phyloP scores from a whole-genome alignment of 2,329 filamentous ascomycete genomes.

The Penicillium hesseltinei region DNA sequence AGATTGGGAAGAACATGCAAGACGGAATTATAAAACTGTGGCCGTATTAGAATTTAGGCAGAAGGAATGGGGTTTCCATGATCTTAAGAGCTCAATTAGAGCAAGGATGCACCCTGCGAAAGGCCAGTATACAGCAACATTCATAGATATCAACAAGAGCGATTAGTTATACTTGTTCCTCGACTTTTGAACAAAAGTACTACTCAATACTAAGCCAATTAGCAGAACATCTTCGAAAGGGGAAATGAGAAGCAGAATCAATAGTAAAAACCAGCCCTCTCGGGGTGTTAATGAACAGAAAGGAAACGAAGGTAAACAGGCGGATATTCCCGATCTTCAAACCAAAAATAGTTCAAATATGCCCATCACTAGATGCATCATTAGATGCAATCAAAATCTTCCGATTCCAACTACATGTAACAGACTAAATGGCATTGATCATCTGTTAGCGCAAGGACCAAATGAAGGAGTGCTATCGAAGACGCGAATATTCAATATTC shows the following conservation, averaged over 20 bases:
- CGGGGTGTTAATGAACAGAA: neutral
- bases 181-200: no score
- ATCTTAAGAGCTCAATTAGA: neutral
- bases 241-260: neutral
- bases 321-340: neutral
- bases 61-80: fast-evolving
- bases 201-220: fast-evolving
- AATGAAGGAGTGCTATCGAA: neutral
- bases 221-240: no score
- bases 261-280: neutral
- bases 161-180: neutral
- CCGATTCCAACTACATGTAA: neutral
- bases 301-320: neutral
- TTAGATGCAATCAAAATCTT: neutral
- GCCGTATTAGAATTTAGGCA: neutral
- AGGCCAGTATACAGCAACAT: neutral
- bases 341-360: neutral
- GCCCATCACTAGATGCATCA: neutral
- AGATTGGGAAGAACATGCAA: neutral
- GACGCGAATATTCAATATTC: neutral
- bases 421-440: neutral
- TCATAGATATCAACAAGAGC: neutral
- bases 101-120: neutral
- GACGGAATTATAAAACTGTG: neutral
- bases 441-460: neutral